Base-by-base conservation (phyloP, 441 rosid species). In the Adansonia gregorii region DNA sequence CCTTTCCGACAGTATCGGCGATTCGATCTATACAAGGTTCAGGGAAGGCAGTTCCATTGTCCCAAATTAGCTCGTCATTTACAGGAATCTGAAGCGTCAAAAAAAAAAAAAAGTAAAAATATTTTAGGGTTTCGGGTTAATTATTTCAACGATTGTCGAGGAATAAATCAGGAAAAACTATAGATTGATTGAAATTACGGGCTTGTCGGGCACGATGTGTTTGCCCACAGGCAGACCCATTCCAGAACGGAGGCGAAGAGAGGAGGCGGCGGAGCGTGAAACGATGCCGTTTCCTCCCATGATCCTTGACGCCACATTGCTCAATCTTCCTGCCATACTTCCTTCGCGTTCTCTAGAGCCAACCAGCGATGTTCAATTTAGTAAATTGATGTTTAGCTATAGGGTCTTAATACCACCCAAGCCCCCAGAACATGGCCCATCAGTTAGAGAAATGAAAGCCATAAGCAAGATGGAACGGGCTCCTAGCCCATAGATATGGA, bases 1-100 rank as follows among this genome's bases (percentile, higher is more conserved):
- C 99, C 97, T 95, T 92, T 72, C 98, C 99, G 60, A 95, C 91
- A 1, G 97, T 95, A 77, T 95, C 98, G 27, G 99, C 99, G 65
- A 95, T 95, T 39, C 99, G 96, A 89, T 95, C 99, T 5, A 95
- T 86, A 67, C 97, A 92, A 46, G 99, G 99, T 63, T 95, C 98
- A 19, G 99, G 99, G 75, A 84, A 86, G 9, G 94, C 70, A 48
- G 98, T 91, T 51, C 99, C 99, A 75, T 94, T 95, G 85, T 95
- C 99, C 99, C 98, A 94, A 63, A 74, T 75, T 72, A 95, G 90
- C 89, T 95, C 99, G 35, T 94, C 99, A 46, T 94, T 95, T 24
- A 88, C 93, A n/a, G 89, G 81, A 64, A 95, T 84, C 99, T 95
- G 81, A 72, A 64, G 8, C 73, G 39, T 15, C n/a, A 11, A 22